Evolutionary conservation across 2,329 filamentous ascomycete species (phyloP), one percentile per base, ranked within the genome.

Genomic region (Sporothrix pallida): DNA sequence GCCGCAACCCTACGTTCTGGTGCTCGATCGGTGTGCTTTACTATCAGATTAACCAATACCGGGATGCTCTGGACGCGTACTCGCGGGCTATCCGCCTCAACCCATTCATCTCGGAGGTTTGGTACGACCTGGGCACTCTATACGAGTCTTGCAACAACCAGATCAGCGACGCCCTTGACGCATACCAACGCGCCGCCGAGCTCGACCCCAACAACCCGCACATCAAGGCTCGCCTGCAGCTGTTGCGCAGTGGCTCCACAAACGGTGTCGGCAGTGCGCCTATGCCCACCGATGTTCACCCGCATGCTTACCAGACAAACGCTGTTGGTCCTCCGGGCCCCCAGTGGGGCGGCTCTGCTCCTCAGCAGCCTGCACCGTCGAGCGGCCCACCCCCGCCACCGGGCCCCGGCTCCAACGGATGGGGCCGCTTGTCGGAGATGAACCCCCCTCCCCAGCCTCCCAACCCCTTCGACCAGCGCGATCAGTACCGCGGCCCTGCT

Each of bases 111-210:
- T 98, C 95, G 1, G 96, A 99, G 82, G 96, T 99, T 70, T 99
- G 96, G 96, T 99, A 98, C 82, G 96, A 99, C 82, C 86, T 99
- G 54, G 96, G 96, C 76, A 99, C 96, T 78, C 80, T 99, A 86
- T 99, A 99, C 80, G 96, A 99, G 82, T 97, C 94, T 37, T 99
- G 96, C 83, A 98, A 99, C 87, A 98, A 98, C 84, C 96, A 99
- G 83, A 97, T 97, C 74, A 93, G 91, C 71, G 96, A 99, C 85
- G 96, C 96, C 0, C 87, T 98, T 62, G 96, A 99, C 82, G 96
- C 96, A 6, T 99, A 98, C 81, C 93, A 95, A 79, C 90, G 96
- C 77, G 96, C 96, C 56, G 95, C 95, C 50, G 96, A 99, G 81
- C 89, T 99, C 76, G 96, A 99, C 80, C 95, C 96, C 0, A 87